Percentiles rank a stretch among this genome's conserved stretches.
Evolutionary conservation across 1,139 yeast genomes (phyloP).

Genomic region (Pichia cactophila): DNA sequence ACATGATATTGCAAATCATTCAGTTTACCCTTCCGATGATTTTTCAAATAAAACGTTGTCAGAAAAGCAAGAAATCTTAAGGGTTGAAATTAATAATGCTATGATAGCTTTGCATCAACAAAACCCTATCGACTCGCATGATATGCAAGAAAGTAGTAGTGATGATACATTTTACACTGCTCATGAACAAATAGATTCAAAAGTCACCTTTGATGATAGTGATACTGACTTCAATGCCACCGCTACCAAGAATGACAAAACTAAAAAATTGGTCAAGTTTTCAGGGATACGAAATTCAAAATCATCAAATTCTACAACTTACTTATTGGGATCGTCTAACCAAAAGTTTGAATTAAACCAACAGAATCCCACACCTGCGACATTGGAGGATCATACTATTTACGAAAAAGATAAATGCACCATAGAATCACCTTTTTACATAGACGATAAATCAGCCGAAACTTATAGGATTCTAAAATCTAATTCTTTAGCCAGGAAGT

Average conservation of each 20-base stretch:
- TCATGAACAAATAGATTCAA: not conserved
- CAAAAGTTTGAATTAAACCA: slow-evolving; percentile 1
- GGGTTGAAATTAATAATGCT: slow-evolving; percentile 7
- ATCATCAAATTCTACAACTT: not conserved
- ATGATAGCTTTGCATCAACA: slow-evolving; percentile 4
- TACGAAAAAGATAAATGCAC: not conserved
- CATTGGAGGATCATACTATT: not conserved
- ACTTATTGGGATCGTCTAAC: not conserved
- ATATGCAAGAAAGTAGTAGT: not conserved
- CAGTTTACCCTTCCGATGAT: not conserved
- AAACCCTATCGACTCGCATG: not conserved
- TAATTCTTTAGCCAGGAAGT: slow-evolving; percentile 12
- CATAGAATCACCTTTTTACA: slow-evolving; percentile 1
- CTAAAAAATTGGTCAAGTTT: not conserved
- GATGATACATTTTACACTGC: not conserved
- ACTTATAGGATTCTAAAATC: slow-evolving; percentile 10
- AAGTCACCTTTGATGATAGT: not conserved
- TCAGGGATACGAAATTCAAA: not conserved
- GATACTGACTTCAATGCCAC: not conserved
- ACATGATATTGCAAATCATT: not conserved
- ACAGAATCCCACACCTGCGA: slow-evolving; percentile 5
- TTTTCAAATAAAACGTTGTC: slow-evolving; percentile 1
- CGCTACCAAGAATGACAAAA: not conserved
- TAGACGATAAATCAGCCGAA: slow-evolving; percentile 8
- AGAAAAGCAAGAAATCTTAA: slow-evolving; percentile 6